Conservation (phyloP, 2,329 filamentous ascomycete species). For the Xylariaceae sp. region DNA sequence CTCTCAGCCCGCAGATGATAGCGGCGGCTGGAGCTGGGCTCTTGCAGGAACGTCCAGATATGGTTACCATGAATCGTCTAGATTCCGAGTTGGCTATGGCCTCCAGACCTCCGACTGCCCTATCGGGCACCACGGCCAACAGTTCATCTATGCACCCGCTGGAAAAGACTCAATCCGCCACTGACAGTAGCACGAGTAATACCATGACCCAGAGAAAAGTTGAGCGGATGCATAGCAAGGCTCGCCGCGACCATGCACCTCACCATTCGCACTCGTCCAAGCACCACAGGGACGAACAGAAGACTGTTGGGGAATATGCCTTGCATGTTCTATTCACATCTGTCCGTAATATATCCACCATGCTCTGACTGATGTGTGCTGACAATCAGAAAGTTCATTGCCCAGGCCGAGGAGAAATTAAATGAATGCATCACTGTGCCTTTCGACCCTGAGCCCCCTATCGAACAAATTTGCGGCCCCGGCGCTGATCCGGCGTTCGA, state of each 20-base stretch:
- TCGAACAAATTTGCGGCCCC: constrained; percentile 88
- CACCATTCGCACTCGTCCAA: constrained; percentile 77
- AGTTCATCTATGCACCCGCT: constrained; percentile 38
- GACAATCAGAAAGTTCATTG: constrained; percentile 70
- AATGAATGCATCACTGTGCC: constrained; percentile 82
- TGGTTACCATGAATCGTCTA: constrained; percentile 50
- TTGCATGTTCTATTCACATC: constrained; percentile 95
- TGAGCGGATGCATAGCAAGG: constrained; percentile 67
- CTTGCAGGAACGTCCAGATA: constrained; percentile 55
- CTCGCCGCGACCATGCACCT: constrained; percentile 71
- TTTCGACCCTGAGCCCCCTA: constrained; percentile 77
- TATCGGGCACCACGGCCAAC: constrained; percentile 48
- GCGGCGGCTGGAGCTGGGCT: constrained; percentile 64
- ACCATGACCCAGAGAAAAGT: constrained; percentile 54
- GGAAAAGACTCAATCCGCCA: constrained; percentile 51
- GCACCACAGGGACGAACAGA: constrained; percentile 73
- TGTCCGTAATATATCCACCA: constrained; percentile 50
- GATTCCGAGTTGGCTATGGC: constrained; percentile 47
- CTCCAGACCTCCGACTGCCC: constrained; percentile 50
- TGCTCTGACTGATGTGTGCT: constrained; percentile 28
- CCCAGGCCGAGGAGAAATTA: constrained; percentile 94
- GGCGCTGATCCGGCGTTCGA: constrained; percentile 89
- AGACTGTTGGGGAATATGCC: constrained; percentile 97
- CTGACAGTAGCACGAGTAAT: constrained; percentile 46
- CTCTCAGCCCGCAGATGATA: constrained; percentile 85